Percentiles rank a stretch among this genome's conserved stretches.
phyloP scores from a whole-genome alignment of 768 basidiomycete genomes.

The Thelephora ganbajun region DNA sequence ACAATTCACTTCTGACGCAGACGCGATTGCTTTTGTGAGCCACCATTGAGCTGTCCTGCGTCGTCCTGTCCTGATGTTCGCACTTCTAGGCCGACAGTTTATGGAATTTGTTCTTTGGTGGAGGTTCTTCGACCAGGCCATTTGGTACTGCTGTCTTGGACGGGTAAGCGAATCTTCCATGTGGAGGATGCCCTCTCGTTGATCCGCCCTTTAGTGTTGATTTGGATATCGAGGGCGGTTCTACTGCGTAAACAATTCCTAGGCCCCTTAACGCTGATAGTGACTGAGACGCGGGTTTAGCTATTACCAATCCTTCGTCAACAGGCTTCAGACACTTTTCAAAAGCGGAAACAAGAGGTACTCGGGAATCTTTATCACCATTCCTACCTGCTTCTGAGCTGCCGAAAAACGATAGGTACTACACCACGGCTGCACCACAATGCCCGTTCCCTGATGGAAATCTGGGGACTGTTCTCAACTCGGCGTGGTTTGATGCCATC shows the following conservation, averaged over 20 bases:
- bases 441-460: constrained; percentile 60
- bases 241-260: constrained; percentile 5
- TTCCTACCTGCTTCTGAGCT: not conserved
- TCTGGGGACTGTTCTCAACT: constrained; percentile 42
- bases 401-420: constrained; percentile 42
- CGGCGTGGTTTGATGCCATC: constrained; percentile 54
- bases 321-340: constrained; percentile 36
- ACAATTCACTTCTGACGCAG: constrained; percentile 41
- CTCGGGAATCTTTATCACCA: too few relatives aligned
- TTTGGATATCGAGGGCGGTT: constrained; percentile 65
- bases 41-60: not conserved
- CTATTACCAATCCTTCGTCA: constrained; percentile 24
- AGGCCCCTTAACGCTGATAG: not conserved
- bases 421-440: constrained; percentile 49
- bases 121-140: constrained; percentile 44
- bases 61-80: too few relatives aligned
- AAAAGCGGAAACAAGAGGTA: constrained; percentile 40
- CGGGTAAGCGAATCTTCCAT: constrained; percentile 29
- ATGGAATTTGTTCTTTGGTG: constrained; percentile 66
- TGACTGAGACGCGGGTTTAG: not conserved
- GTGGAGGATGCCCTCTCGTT: not conserved
- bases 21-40: constrained; percentile 42
- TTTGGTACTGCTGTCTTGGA: constrained; percentile 63
- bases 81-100: too few relatives aligned
- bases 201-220: constrained; percentile 26